Evolutionary conservation across 1,284 basidiomycete species (phyloP), one percentile per base, ranked within the genome.

Genomic region (Coniophora puteana): DNA sequence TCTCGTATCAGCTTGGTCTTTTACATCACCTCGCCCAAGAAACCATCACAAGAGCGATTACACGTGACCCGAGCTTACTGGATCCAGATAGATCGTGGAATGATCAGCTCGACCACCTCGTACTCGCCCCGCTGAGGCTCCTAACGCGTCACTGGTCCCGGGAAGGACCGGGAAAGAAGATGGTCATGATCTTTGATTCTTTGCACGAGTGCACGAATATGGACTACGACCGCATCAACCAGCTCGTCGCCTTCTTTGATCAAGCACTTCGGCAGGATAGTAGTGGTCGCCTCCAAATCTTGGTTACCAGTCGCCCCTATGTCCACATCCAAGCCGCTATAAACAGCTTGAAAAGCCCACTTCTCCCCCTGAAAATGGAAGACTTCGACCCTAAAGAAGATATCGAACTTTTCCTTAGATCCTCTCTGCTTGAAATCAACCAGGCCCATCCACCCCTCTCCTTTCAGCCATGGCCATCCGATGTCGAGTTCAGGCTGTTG

Each of bases 161-260:
- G 46, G 23, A 25, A 56, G 17, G n/a, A n/a, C n/a, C n/a, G n/a
- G n/a, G n/a, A n/a, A n/a, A n/a, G n/a, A n/a, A n/a, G n/a, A n/a
- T n/a, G n/a, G n/a, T n/a, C 46, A 56, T 22, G 53, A n/a, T 54
- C n/a, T 20, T 54, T 31, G 52, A 54, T 28, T 46, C 54, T 7
- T 53, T 54, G 7, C 49, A 54, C 16, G 52, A 54, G 38, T 55
- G 52, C 28, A 51, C 55, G 8, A 41, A 55, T 12, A 21, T 23
- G 26, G 46, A 44, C 24, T 43, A 51, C 37, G 45, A 31, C 6
- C 36, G 8, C 8, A 51, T n/a, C n/a, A n/a, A n/a, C n/a, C n/a
- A 53, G 31, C 41, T 53, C 7, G 24, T 55, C 32, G 23, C 34
- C 14, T 51, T 53, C 36, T 32, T 53, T 6, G 30, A 22, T 4